phyloP scores from a whole-genome alignment of 306 rosid genomes.

The Gastrolobium villosum region DNA sequence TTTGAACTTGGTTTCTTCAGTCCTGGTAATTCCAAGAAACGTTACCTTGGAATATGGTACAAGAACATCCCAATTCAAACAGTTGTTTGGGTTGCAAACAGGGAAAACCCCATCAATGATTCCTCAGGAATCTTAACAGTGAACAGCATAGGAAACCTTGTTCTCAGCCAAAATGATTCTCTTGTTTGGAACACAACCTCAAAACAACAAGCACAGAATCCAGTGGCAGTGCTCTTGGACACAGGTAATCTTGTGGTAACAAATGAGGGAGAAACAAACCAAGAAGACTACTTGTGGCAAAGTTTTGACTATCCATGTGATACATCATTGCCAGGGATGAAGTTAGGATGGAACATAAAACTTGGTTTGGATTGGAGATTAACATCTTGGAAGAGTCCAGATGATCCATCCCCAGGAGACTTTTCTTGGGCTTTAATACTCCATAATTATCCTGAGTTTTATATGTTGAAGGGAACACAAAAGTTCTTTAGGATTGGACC shows the following conservation, averaged over 20 bases:
- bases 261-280: conserved; percentile 25
- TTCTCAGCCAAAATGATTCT: conserved; percentile 44
- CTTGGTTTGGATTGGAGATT: conserved; percentile 37
- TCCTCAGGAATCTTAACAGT: conserved; percentile 42
- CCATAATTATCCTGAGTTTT: conserved; percentile 7
- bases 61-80: no score
- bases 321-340: conserved; percentile 46
- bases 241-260: conserved; percentile 55
- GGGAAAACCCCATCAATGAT: no score
- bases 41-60: conserved; percentile 49
- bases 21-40: conserved; percentile 46
- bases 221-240: conserved; percentile 51
- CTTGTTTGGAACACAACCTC: conserved; percentile 51
- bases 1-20: conserved; percentile 65
- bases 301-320: no score
- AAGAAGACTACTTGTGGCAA: no score
- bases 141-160: conserved; percentile 38
- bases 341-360: conserved; percentile 54
- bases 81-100: no score
- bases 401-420: conserved; percentile 54
- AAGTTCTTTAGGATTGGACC: conserved; percentile 1
- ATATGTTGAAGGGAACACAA: conserved; percentile 2
- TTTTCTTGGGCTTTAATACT: not conserved
- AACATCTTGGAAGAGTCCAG: conserved; percentile 52
- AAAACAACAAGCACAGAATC: conserved; percentile 24